A percentile compares a stretch with the other conserved stretches of the same genome.
Conservation (phyloP, 345 rosid genomes). For the Erodium maritimum region DNA sequence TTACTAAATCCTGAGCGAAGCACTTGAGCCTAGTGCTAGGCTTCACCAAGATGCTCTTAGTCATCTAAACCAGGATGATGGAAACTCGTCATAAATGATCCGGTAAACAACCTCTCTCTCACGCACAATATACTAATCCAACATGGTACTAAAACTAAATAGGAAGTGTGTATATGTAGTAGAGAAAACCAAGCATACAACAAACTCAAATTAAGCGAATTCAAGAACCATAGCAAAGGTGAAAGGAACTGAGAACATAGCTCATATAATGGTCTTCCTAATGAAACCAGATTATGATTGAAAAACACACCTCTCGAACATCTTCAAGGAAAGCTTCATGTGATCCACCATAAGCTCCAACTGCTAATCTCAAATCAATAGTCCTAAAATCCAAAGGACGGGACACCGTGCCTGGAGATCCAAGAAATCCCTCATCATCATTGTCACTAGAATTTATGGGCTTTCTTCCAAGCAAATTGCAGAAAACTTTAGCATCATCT, state of each 20-base stretch:
- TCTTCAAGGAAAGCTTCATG: slow-evolving; percentile 90
- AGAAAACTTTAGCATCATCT: slow-evolving; percentile 72
- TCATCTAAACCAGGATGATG: not conserved
- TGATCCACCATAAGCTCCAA: slow-evolving; percentile 79
- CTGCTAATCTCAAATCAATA: slow-evolving; percentile 85
- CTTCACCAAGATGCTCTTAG: no score
- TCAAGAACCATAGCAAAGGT: no score
- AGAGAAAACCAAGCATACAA: no score
- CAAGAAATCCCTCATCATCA: slow-evolving; percentile 95
- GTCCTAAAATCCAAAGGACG: slow-evolving; percentile 95
- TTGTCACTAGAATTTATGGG: slow-evolving; percentile 52
- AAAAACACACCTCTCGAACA: slow-evolving; percentile 67
- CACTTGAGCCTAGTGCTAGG: no score
- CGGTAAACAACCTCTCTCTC: not conserved
- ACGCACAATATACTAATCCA: not conserved
- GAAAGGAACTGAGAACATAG: no score
- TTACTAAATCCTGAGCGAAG: no score
- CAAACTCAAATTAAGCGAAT: no score
- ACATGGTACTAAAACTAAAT: not conserved
- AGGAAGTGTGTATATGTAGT: no score
- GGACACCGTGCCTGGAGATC: slow-evolving; percentile 90
- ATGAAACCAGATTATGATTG: not conserved
- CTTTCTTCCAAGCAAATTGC: slow-evolving; percentile 82
- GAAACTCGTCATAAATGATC: not conserved
- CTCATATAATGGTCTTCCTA: no score